These are phyloP conservation scores for Xylaria flabelliformis DNA, from an alignment of 495 filamentous ascomycete species.

Conservation along the genomic window DNA sequence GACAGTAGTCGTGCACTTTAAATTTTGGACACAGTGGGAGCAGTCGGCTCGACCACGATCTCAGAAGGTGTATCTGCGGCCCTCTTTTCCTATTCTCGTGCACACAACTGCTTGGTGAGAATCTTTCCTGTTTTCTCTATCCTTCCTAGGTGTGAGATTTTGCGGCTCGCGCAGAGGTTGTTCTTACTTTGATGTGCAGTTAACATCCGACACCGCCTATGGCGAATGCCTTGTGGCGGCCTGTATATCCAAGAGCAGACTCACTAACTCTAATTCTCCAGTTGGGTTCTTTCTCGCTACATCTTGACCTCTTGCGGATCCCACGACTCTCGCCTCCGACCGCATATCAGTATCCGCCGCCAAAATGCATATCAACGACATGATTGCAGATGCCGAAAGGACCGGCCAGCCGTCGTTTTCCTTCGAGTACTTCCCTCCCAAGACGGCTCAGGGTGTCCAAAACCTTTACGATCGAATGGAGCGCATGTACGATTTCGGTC, in stretches of 20 bases:
- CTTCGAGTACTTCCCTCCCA: constrained; percentile 99
- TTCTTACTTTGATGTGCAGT: neutral
- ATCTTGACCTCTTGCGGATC: constrained; percentile 12
- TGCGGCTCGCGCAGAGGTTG: too few relatives aligned
- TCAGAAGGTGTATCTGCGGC: constrained; percentile 12
- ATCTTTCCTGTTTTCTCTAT: neutral
- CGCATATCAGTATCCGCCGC: constrained; percentile 1
- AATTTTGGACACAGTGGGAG: neutral
- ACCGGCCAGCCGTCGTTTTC: constrained; percentile 86
- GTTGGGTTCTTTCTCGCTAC: neutral
- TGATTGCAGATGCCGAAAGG: constrained; percentile 81
- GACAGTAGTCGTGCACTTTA: neutral
- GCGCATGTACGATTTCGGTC: constrained; percentile 93
- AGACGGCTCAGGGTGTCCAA: constrained; percentile 97
- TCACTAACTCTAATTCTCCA: constrained; percentile 5
- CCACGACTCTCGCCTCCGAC: neutral
- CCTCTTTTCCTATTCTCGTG: constrained; percentile 17
- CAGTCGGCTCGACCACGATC: neutral
- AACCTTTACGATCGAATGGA: constrained; percentile 99
- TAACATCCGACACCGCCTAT: constrained; percentile 5
- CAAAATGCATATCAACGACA: constrained; percentile 86
- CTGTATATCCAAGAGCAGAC: neutral
- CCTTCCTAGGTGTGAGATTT: neutral
- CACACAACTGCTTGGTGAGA: constrained; percentile 24
- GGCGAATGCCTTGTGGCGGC: neutral